A percentile compares a stretch with the other conserved stretches of the same genome.
phyloP scores from a whole-genome alignment of 1,139 yeast species.

The Scheffersomyces lignicola region DNA sequence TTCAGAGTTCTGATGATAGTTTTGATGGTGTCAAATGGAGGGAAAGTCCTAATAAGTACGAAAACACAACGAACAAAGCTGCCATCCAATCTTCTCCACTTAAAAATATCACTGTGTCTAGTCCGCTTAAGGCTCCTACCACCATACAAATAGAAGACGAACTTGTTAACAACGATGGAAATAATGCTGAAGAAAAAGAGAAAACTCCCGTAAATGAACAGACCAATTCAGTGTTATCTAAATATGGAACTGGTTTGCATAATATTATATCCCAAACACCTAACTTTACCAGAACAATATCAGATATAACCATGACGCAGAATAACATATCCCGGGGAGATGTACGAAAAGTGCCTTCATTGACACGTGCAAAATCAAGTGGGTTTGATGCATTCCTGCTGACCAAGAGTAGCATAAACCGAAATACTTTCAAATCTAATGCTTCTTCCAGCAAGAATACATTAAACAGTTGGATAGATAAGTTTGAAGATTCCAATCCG shows the following conservation, averaged over 20 bases:
- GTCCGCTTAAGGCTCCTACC: conserved; percentile 2
- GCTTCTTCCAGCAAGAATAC: conserved; percentile 10
- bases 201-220: conserved; percentile 30
- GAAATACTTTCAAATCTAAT: too few species aligned
- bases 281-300: conserved; percentile 22
- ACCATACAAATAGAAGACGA: not conserved
- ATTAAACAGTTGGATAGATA: conserved; percentile 34
- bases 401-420: too few species aligned
- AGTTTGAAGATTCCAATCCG: conserved; percentile 21
- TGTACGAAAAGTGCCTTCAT: conserved; percentile 20
- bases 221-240: conserved; percentile 37
- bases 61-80: not conserved
- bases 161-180: conserved; percentile 4
- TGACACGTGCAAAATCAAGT: conserved; percentile 31
- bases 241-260: conserved; percentile 35
- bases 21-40: conserved; percentile 49
- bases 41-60: conserved; percentile 26
- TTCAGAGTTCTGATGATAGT: conserved; percentile 47
- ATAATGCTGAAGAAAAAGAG: too few species aligned
- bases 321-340: conserved; percentile 2
- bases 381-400: conserved; percentile 22
- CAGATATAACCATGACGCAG: conserved; percentile 24
- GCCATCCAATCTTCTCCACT: conserved; percentile 36
- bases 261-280: conserved; percentile 28
- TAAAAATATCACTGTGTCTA: conserved; percentile 16